Evolutionary conservation across 2,329 filamentous ascomycete species (phyloP), one percentile per base, ranked within the genome.

Genomic region (Chaetomium olivaceum): DNA sequence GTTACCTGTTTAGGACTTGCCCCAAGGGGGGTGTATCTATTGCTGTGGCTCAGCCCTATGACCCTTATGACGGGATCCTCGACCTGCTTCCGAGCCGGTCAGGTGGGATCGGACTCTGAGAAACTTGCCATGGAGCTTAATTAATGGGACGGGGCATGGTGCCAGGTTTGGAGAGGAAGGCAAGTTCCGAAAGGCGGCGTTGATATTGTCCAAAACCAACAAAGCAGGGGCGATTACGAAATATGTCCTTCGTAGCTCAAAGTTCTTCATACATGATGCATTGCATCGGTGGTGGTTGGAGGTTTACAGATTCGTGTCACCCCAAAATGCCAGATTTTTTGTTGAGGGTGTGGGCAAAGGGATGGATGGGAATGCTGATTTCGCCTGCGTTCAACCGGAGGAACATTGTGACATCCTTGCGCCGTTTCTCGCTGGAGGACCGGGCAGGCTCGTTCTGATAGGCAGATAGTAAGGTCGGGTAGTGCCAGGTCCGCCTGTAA

Each of bases 311-410:
- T 16, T 36, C 3, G 59, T 55, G 59, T 46, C 23, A 55, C 59
- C 59, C 50, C 50, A 54, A 61, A 61, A 61, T 61, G 59, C 59
- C 50, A 16, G 59, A 60, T 51, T 21, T 46, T 48, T 23, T 29
- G 11, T 51, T 60, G 58, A 46, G 51, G 23, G 58, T 6, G 36
- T 8, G 27, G 19, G 25, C n/a, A 16, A 27, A 23, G 39, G 8
- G 7, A 11, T 11, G 8, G n/a, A 5, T 8, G 23, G 8, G 23
- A 27, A 5, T 5, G 21, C 23, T 27, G n/a, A 8, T 36, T 36
- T 36, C 33, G 11, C 11, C 33, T 36, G 33, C 33, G 33, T 36
- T 36, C 33, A 36, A 36, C 33, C 33, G 33, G 11, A 36, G 33
- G 33, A 36, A 12, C 33, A 12, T 36, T 2, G 9, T 51, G 23